Conservation (phyloP, 2,329 filamentous ascomycete species). For the Xylaria hypoxylon region DNA sequence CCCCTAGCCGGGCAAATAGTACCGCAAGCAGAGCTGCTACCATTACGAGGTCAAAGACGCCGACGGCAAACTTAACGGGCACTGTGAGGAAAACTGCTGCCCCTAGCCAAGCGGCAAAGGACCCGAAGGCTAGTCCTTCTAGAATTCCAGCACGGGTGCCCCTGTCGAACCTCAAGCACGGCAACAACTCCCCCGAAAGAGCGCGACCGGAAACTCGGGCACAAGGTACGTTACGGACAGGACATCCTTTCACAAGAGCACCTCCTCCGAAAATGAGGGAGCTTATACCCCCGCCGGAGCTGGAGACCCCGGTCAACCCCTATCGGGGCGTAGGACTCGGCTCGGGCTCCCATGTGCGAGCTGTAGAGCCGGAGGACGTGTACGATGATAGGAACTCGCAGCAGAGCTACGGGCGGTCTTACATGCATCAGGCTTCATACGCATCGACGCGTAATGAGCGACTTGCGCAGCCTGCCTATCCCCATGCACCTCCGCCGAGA, state of each 20-base stretch:
- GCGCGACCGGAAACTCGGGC: conserved; percentile 59
- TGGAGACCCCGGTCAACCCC: conserved; percentile 62
- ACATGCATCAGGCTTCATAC: conserved; percentile 49
- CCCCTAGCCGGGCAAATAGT: conserved; percentile 55
- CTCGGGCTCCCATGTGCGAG: conserved; percentile 67
- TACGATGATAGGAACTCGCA: conserved; percentile 76
- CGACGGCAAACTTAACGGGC: conserved; percentile 56
- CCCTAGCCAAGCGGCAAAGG: conserved; percentile 46
- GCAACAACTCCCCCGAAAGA: conserved; percentile 85
- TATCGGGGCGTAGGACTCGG: conserved; percentile 62
- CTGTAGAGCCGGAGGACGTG: conserved; percentile 81
- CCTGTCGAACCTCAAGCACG: conserved; percentile 75
- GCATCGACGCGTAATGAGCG: conserved; percentile 58
- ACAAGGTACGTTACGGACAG: conserved; percentile 62
- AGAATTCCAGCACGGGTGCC: conserved; percentile 78
- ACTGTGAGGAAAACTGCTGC: conserved; percentile 51
- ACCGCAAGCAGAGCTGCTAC: conserved; percentile 52
- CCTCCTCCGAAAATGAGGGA: conserved; percentile 95
- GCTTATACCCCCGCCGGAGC: conserved; percentile 65
- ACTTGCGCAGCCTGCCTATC: conserved; percentile 53
- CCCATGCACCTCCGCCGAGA: conserved; percentile 61
- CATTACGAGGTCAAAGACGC: conserved; percentile 65
- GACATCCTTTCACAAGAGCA: conserved; percentile 68
- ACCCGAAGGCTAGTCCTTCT: conserved; percentile 66
- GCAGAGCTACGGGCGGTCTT: conserved; percentile 53